These are phyloP conservation scores for Gyrodon lividus DNA, from an alignment of 768 basidiomycete genomes.

Conservation along the genomic window DNA sequence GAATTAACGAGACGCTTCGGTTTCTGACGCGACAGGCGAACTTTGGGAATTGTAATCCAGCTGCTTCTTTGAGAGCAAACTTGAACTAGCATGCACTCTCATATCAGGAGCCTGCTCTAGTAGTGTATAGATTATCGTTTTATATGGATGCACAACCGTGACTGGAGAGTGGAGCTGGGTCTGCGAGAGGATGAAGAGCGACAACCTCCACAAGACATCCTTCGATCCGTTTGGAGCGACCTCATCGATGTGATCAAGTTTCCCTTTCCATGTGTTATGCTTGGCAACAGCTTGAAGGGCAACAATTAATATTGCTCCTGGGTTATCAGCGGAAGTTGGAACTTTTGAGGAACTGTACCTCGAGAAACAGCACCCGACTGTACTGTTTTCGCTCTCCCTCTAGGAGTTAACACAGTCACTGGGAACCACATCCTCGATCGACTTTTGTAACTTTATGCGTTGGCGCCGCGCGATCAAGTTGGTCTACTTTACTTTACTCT, in stretches of 20 bases:
- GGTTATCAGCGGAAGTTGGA: too few relatives aligned
- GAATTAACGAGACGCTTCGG: too few relatives aligned
- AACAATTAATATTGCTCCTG: too few relatives aligned
- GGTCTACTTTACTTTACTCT: conserved; percentile 15
- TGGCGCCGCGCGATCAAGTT: conserved; percentile 12
- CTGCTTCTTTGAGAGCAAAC: too few relatives aligned
- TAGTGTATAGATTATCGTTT: background rate
- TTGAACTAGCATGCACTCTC: background rate
- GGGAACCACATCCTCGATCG: conserved; percentile 5
- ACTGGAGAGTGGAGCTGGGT: conserved; percentile 8
- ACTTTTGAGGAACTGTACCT: background rate
- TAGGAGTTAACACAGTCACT: background rate
- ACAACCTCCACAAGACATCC: conserved; percentile 5
- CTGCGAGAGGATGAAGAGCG: background rate
- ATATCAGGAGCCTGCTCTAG: background rate
- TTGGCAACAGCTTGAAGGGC: conserved; percentile 1
- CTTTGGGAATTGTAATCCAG: too few relatives aligned
- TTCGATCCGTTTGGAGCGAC: conserved; percentile 21
- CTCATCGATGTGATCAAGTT: conserved; percentile 15
- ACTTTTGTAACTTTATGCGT: background rate
- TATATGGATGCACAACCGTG: background rate
- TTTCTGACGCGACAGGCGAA: too few relatives aligned
- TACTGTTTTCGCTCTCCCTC: conserved; percentile 2
- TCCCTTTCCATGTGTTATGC: conserved; percentile 17
- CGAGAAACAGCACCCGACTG: conserved; percentile 8